phyloP scores from a whole-genome alignment of 2,329 filamentous ascomycete species.

The Penicillium sp. region DNA sequence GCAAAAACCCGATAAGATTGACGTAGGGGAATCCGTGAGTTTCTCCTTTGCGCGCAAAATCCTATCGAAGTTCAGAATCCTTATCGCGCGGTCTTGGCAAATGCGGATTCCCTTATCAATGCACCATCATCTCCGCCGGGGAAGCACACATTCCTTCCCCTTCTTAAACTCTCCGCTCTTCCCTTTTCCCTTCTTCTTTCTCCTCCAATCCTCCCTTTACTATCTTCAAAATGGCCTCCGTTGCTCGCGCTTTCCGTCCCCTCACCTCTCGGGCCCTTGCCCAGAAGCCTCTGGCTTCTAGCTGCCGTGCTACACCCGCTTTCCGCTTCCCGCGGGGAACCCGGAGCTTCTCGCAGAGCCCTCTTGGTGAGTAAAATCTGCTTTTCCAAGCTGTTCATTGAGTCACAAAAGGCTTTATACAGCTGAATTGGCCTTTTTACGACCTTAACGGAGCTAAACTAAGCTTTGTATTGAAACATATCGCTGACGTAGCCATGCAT shows the following conservation, averaged over 20 bases:
- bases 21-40: conserved; percentile 15
- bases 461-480: not conserved
- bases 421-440: conserved; percentile 8
- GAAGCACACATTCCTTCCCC: conserved; percentile 26
- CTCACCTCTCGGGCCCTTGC: conserved; percentile 38
- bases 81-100: conserved; percentile 33
- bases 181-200: conserved; percentile 15
- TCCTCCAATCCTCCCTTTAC: conserved; percentile 5
- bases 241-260: conserved; percentile 38
- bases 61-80: conserved; percentile 23
- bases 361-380: conserved; percentile 34
- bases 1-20: conserved; percentile 18
- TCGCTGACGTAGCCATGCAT: conserved; percentile 25
- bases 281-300: conserved; percentile 36
- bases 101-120: conserved; percentile 22
- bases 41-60: conserved; percentile 23
- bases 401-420: not conserved
- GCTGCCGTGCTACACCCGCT: conserved; percentile 33
- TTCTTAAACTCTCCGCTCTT: conserved; percentile 29
- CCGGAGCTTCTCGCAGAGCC: conserved; percentile 44
- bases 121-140: conserved; percentile 21
- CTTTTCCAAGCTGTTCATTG: not conserved
- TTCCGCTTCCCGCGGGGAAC: conserved; percentile 45
- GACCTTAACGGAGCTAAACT: not conserved
- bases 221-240: conserved; percentile 35